Evolutionary conservation across 441 rosid genomes (phyloP).

Genomic region (Breynia disticha): DNA sequence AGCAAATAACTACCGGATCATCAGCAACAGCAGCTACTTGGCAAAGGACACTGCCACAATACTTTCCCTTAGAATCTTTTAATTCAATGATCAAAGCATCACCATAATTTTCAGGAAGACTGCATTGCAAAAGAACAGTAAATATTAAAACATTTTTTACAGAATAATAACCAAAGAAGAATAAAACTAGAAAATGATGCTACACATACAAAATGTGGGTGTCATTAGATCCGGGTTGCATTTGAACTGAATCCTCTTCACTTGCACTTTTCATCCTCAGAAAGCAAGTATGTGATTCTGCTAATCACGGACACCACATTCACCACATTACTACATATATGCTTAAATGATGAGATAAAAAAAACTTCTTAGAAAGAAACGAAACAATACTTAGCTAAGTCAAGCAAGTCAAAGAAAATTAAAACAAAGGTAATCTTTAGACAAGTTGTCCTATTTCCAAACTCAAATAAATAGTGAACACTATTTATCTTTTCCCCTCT

Average conservation of each 20-base stretch:
- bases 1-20: slow-evolving; percentile 44
- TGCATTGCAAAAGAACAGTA: slow-evolving; percentile 21
- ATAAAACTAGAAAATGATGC: slow-evolving; percentile 4
- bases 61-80: slow-evolving; percentile 71
- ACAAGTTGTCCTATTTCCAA: no score
- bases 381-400: no score
- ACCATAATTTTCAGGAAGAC: slow-evolving; percentile 80
- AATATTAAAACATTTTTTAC: slow-evolving; percentile 1
- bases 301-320: slow-evolving; percentile 16
- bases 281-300: slow-evolving; percentile 71
- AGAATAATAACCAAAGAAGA: no score
- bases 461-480: no score
- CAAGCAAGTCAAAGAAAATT: no score
- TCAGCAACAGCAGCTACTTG: slow-evolving; percentile 81
- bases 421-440: no score
- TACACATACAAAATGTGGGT: slow-evolving; percentile 66
- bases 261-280: slow-evolving; percentile 71
- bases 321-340: no score
- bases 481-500: no score
- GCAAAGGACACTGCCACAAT: slow-evolving; percentile 66
- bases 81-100: slow-evolving; percentile 78
- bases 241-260: slow-evolving; percentile 56
- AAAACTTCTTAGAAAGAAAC: no score
- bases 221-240: slow-evolving; percentile 88
- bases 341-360: no score